Percentiles rank a stretch among this genome's conserved stretches.
These are phyloP conservation scores for Dactylellina leptospora DNA, from an alignment of 2,329 filamentous ascomycete genomes.

Conservation along the genomic window DNA sequence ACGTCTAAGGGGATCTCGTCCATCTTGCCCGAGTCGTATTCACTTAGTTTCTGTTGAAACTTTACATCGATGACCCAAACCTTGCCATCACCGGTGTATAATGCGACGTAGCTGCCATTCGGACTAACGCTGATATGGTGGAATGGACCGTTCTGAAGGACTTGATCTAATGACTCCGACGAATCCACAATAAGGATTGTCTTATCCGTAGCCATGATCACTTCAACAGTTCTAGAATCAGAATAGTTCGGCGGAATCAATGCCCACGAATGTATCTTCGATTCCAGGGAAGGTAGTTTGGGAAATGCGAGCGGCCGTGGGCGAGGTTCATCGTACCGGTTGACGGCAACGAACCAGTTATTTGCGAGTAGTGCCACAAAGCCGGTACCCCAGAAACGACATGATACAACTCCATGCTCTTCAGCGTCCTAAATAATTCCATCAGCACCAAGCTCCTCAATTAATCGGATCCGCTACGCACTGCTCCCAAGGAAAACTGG, in stretches of 20 bases:
- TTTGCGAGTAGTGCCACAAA: conserved; percentile 91
- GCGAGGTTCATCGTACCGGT: conserved; percentile 87
- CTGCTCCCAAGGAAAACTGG: conserved; percentile 83
- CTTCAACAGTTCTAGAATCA: conserved; percentile 90
- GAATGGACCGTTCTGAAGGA: conserved; percentile 91
- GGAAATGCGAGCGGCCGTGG: conserved; percentile 81
- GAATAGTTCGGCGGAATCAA: conserved; percentile 88
- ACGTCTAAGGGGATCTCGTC: conserved; percentile 88
- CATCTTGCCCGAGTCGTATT: conserved; percentile 78
- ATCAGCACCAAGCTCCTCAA: conserved; percentile 10
- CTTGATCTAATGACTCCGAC: conserved; percentile 87
- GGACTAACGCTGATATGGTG: conserved; percentile 89
- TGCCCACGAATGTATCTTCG: conserved; percentile 85
- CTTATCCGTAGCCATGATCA: conserved; percentile 81
- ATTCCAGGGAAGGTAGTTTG: conserved; percentile 63
- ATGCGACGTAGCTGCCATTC: conserved; percentile 84
- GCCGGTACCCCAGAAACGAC: conserved; percentile 89
- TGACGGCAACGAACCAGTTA: conserved; percentile 85
- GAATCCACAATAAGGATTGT: conserved; percentile 89
- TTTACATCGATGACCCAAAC: conserved; percentile 94
- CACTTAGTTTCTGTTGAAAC: conserved; percentile 89
- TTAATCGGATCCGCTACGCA: conserved; percentile 2
- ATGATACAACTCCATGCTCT: conserved; percentile 84
- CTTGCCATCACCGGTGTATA: conserved; percentile 85
- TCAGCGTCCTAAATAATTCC: conserved; percentile 72